phyloP scores from a whole-genome alignment of 169 alveolate species.

The Plasmodium malariae region DNA sequence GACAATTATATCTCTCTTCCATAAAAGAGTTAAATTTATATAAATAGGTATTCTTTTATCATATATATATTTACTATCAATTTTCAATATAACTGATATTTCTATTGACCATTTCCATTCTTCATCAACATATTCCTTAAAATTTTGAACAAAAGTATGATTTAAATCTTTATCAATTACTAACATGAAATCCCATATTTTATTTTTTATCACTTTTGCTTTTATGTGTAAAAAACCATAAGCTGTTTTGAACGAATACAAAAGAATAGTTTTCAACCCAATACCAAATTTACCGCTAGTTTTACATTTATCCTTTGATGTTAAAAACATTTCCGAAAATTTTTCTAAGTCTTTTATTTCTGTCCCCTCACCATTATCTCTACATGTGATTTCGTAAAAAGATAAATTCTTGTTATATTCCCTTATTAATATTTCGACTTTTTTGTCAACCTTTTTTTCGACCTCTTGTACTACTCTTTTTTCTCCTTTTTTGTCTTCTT shows the following conservation, averaged over 20 bases:
- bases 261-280: constrained; percentile 65
- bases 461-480: not conserved
- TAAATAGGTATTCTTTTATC: constrained; percentile 50
- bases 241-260: constrained; percentile 74
- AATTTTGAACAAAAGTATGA: constrained; percentile 74
- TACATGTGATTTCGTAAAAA: constrained; percentile 62
- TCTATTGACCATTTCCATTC: constrained; percentile 75
- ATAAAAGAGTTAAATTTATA: constrained; percentile 58
- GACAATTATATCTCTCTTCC: constrained; percentile 67
- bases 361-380: constrained; percentile 76
- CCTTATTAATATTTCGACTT: constrained; percentile 41
- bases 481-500: not conserved
- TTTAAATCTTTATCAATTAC: constrained; percentile 72
- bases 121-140: constrained; percentile 63
- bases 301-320: constrained; percentile 66
- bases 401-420: constrained; percentile 60
- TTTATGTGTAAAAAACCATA: constrained; percentile 76
- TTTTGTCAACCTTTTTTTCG: constrained; percentile 12
- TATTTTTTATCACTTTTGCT: constrained; percentile 62
- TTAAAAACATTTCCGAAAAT: constrained; percentile 73
- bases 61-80: constrained; percentile 33
- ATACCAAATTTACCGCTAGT: constrained; percentile 76
- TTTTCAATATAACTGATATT: constrained; percentile 73
- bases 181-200: constrained; percentile 76
- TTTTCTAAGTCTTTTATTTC: constrained; percentile 73